Evolutionary conservation across 208 protist genomes (phyloP).

Genomic region (Trypanosoma platydactyli): DNA sequence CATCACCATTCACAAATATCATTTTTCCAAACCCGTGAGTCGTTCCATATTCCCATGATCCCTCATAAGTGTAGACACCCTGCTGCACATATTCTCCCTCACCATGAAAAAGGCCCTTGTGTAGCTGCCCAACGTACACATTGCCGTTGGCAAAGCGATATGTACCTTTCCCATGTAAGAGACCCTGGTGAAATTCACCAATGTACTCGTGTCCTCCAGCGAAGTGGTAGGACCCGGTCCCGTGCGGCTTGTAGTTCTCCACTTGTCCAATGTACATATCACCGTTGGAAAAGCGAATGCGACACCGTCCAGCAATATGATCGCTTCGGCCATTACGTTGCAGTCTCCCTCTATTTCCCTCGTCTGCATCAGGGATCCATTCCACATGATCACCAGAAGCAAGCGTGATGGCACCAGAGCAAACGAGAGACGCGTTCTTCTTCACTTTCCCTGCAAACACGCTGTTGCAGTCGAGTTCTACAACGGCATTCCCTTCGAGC

Average conservation of each 20-base stretch:
- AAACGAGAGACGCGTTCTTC: conserved; percentile 19
- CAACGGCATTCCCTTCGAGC: conserved; percentile 35
- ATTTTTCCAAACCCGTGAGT: conserved; percentile 65
- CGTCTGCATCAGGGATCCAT: conserved; percentile 30
- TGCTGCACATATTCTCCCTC: conserved; percentile 42
- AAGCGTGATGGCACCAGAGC: conserved; percentile 39
- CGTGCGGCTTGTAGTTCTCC: conserved; percentile 48
- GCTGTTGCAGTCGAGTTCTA: conserved; percentile 47
- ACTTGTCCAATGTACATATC: conserved; percentile 67
- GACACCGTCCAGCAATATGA: conserved; percentile 41
- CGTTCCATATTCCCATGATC: conserved; percentile 51
- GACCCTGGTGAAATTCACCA: conserved; percentile 42
- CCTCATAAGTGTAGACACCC: conserved; percentile 61
- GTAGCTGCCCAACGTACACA: conserved; percentile 54
- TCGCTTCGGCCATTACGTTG: background rate
- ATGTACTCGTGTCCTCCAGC: conserved; percentile 48
- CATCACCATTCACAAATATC: conserved; percentile 67
- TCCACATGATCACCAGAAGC: conserved; percentile 52
- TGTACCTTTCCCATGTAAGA: conserved; percentile 54
- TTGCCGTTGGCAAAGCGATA: conserved; percentile 64
- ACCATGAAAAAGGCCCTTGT: conserved; percentile 50
- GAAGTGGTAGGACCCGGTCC: conserved; percentile 60
- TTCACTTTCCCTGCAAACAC: conserved; percentile 43
- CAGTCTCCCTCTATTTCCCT: background rate
- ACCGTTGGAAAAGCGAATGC: conserved; percentile 54